Base-by-base conservation (phyloP, 345 rosid species). In the Brassica incana region DNA sequence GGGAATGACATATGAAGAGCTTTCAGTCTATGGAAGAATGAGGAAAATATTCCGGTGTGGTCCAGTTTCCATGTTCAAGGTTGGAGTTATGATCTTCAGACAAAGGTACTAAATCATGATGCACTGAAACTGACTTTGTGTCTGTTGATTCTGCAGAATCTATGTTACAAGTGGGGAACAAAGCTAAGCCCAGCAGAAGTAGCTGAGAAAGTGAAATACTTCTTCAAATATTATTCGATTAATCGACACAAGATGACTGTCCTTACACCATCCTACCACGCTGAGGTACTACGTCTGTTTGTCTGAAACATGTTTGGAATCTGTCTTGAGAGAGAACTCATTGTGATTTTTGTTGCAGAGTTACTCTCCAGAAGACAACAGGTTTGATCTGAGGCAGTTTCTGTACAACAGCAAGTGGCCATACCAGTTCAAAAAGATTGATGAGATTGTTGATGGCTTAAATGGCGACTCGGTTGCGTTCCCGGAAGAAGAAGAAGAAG, bases 61-160 rank as follows among this genome's bases (percentile, higher is more conserved):
- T 14, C 99, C 99, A 2, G 92, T 92, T n/a, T 90, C 98, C n/a
- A 96, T 96, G 99, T 96, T 96, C 85, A 85, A 92, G 98, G 99
- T 81, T 50, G 25, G 72, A 8, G 20, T 71, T 72, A 12, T 65
- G 23, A 38, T 23, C 45, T 54, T 36, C 10, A 32, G 20, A 67
- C 18, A 27, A 36, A 45, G 45, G 43, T 60, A 36, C 59, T 40
- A 33, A 65, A 56, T 43, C 70, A 62, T 64, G 56, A 30, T 40
- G 33, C 56, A 32, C 11, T 58, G 77, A 70, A 71, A 71, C 72
- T 60, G 65, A 73, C 81, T 32, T 27, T 67, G 10, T 65, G n/a
- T 72, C 20, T 6, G 98, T 52, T 58, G 32, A 9, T 58, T 58
- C 75, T 83, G 81, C 88, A 96, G 98, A 93, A 93, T 76, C 94